Conservation (phyloP, 495 filamentous ascomycete genomes). For the Baudoinia panamericana region DNA sequence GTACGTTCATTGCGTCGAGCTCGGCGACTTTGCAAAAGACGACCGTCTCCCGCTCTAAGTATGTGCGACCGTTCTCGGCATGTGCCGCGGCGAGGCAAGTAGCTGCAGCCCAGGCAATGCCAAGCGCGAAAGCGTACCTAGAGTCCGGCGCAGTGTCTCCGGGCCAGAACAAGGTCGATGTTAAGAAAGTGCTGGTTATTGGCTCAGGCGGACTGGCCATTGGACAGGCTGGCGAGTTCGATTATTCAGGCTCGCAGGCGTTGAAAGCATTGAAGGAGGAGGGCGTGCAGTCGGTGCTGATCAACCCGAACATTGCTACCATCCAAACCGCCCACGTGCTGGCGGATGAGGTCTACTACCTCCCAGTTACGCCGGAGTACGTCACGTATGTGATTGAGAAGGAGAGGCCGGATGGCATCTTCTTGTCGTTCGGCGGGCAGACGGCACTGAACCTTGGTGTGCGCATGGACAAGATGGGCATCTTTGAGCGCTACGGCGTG, state of each 20-base stretch:
- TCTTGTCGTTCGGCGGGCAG: slow-evolving; percentile 93
- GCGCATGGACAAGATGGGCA: slow-evolving; percentile 89
- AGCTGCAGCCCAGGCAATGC: slow-evolving; percentile 43
- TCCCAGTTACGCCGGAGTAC: slow-evolving; percentile 92
- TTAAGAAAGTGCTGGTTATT: slow-evolving; percentile 97
- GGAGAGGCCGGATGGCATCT: slow-evolving; percentile 87
- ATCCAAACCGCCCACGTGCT: slow-evolving; percentile 97
- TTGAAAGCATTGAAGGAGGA: slow-evolving; percentile 74
- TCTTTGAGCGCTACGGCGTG: slow-evolving; percentile 89
- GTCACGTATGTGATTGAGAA: slow-evolving; percentile 91
- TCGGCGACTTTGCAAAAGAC: background rate
- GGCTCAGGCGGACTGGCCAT: slow-evolving; percentile 93
- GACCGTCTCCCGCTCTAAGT: background rate
- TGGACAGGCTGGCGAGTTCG: slow-evolving; percentile 96
- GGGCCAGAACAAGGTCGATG: slow-evolving; percentile 63
- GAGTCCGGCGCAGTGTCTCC: slow-evolving; percentile 69
- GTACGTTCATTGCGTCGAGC: slow-evolving; percentile 8
- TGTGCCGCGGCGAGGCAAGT: slow-evolving; percentile 16
- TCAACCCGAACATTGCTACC: slow-evolving; percentile 98
- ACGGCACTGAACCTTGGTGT: slow-evolving; percentile 93
- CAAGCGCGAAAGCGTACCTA: slow-evolving; percentile 77
- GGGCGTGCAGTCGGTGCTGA: slow-evolving; percentile 81
- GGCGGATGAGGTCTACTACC: slow-evolving; percentile 95
- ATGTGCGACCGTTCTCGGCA: slow-evolving; percentile 6
- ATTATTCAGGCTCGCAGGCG: slow-evolving; percentile 96